These are phyloP conservation scores for Pleurotus tuoliensis DNA, from an alignment of 768 basidiomycete species.

Conservation along the genomic window DNA sequence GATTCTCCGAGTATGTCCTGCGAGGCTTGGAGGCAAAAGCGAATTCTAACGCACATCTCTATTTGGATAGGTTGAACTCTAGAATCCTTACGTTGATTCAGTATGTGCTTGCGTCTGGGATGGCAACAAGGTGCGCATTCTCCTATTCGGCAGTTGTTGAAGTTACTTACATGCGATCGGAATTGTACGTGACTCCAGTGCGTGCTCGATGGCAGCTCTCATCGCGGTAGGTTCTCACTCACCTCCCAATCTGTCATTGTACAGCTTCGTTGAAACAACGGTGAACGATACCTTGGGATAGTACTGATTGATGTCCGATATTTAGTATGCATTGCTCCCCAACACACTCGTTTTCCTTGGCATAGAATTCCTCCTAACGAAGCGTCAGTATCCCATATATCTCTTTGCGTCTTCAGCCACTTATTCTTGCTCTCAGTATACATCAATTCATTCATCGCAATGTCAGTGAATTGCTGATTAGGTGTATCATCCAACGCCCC, in stretches of 20 bases:
- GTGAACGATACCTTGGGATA: background rate
- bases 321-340: slow-evolving; percentile 14
- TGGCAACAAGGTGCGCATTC: slow-evolving; percentile 11
- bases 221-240: slow-evolving; percentile 2
- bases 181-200: slow-evolving; percentile 1
- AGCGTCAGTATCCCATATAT: slow-evolving; percentile 10
- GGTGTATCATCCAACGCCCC: too few species aligned
- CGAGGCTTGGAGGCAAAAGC: too few species aligned
- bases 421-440: slow-evolving; percentile 17
- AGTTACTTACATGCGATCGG: too few species aligned
- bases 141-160: too few species aligned
- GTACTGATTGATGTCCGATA: background rate
- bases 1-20: slow-evolving; percentile 6
- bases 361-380: slow-evolving; percentile 17
- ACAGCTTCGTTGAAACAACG: background rate
- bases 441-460: slow-evolving; percentile 26
- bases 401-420: background rate
- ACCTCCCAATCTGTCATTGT: background rate
- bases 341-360: slow-evolving; percentile 15
- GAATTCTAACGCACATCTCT: too few species aligned
- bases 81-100: slow-evolving; percentile 10
- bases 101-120: slow-evolving; percentile 11
- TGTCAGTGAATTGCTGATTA: slow-evolving; percentile 11
- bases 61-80: slow-evolving; percentile 2
- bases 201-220: slow-evolving; percentile 11